Evolutionary conservation across 768 basidiomycete genomes (phyloP), one percentile per base, ranked within the genome.

Genomic region (Basidioascus undulatus): DNA sequence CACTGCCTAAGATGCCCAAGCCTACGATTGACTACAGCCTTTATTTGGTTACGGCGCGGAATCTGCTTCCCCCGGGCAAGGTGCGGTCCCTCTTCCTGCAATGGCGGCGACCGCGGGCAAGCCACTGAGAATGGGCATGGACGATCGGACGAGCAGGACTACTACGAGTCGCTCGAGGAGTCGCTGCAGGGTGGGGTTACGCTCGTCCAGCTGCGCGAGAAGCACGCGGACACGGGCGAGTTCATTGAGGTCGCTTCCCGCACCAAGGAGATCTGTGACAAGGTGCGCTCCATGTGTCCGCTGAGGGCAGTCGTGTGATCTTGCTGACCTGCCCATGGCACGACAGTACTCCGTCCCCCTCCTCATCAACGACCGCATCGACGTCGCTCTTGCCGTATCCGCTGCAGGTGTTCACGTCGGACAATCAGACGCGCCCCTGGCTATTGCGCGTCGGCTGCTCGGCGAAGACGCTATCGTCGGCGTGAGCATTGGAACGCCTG

Each of bases 151-250:
- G 43, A 28, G 2, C 43, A 82, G 72, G 63, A 68, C 44, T 83
- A 79, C 60, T 62, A 68, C 33, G 63, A 75, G 50, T 72, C 67
- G 26, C 62, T 89, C 44, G 77, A 80, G 65, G 69, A 78, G 60
- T 80, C 83, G 2, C 61, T 89, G 13, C 61, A 70, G 53, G 86
- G 86, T 9, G 86, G 84, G 3, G 83, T 89, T 1, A 84, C 82
- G 1, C 53, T 87, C 35, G 81, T 92, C 5, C 87, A 92, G 57
- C 64, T 89, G 15, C 67, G 84, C 28, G 87, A 94, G 58, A 94
- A 94, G 57, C 57, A 69, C 10, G 58, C 67, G 0, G 82, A 86
- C 45, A 87, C 83, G 0, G 66, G 67, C 19, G 78, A 84, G 78
- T 86, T 89, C 52, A 66, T 83, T 41, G 63, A 71, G 43, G 65